Percentiles rank a stretch among this genome's conserved stretches.
Evolutionary conservation across 495 filamentous ascomycete genomes (phyloP).

Genomic region (Penicillium coprophilum): DNA sequence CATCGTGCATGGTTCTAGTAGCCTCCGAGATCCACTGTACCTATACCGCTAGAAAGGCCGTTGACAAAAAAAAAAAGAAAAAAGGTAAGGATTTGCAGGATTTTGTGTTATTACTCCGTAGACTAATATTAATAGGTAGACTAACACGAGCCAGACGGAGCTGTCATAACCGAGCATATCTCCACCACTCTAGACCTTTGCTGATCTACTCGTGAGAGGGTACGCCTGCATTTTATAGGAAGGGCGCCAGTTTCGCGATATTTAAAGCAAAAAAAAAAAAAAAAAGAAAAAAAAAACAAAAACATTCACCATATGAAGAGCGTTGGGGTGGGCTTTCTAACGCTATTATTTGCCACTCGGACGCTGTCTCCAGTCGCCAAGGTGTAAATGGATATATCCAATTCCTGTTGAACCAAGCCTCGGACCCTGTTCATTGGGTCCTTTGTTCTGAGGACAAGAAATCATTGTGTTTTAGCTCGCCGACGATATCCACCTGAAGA

Average conservation of each 20-base stretch:
- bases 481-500: neutral
- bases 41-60: neutral
- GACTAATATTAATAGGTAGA: neutral
- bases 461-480: neutral
- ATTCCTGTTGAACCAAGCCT: neutral
- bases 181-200: constrained; percentile 4
- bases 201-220: neutral
- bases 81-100: constrained; percentile 11
- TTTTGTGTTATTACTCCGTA: neutral
- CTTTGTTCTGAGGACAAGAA: neutral
- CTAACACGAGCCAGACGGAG: constrained; percentile 7
- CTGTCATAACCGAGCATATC: neutral
- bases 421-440: neutral
- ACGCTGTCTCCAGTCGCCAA: neutral
- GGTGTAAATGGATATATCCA: constrained; percentile 7
- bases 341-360: constrained; percentile 8
- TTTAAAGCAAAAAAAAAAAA: neutral
- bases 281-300: too few species aligned
- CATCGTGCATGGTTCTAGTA: constrained; percentile 14
- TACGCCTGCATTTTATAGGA: neutral
- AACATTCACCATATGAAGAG: too few species aligned
- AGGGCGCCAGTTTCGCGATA: neutral
- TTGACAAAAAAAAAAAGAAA: neutral
- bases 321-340: neutral
- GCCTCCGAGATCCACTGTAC: constrained; percentile 11